Evolutionary conservation across 495 filamentous ascomycete species (phyloP).

Genomic region (Penicillium robsamsonii): DNA sequence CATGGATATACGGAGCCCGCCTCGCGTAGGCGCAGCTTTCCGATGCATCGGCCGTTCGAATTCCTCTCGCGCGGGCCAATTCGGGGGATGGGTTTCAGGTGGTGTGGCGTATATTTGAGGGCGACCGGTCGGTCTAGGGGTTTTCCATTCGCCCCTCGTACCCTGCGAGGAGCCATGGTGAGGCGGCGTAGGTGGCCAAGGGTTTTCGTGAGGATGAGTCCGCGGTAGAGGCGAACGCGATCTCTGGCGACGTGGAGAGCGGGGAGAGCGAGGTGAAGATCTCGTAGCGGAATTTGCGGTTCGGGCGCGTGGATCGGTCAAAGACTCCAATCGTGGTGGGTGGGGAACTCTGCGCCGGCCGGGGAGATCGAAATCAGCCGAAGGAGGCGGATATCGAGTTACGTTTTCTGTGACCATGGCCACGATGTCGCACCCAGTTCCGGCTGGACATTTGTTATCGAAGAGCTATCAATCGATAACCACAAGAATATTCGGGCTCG

Average conservation of each 20-base stretch:
- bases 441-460: conserved; percentile 48
- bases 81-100: conserved; percentile 21
- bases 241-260: conserved; percentile 20
- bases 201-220: conserved; percentile 26
- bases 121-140: conserved; percentile 22
- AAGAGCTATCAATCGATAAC: conserved; percentile 2
- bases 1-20: conserved; percentile 43
- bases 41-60: conserved; percentile 28
- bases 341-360: conserved; percentile 35
- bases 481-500: not conserved
- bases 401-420: conserved; percentile 53
- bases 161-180: conserved; percentile 25
- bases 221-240: conserved; percentile 33
- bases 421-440: conserved; percentile 43
- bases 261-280: conserved; percentile 27
- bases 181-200: conserved; percentile 30
- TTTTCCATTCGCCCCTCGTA: conserved; percentile 22
- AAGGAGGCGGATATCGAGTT: conserved; percentile 39
- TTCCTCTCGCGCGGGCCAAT: conserved; percentile 26
- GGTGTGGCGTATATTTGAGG: conserved; percentile 22
- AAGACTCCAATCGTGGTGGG: conserved; percentile 35
- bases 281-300: conserved; percentile 23
- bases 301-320: conserved; percentile 35
- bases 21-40: conserved; percentile 28
- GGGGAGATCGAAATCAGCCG: conserved; percentile 34